Conservation (phyloP, 768 basidiomycete species). For the Calocybe indica region DNA sequence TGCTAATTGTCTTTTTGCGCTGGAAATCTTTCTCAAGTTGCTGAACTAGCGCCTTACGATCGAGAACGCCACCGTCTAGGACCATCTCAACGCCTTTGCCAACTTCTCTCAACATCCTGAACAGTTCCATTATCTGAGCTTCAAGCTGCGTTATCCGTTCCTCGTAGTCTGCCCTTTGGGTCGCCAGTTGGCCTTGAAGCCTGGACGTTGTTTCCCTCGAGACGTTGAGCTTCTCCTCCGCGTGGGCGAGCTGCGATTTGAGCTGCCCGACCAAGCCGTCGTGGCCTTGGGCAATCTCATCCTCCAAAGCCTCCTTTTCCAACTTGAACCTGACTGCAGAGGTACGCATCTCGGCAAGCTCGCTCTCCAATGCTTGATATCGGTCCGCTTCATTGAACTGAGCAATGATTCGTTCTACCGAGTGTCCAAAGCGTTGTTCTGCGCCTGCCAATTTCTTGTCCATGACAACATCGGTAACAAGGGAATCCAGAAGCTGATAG, state of each 20-base stretch:
- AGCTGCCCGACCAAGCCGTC: slow-evolving; percentile 83
- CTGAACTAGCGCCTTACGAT: slow-evolving; percentile 76
- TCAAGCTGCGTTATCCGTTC: slow-evolving; percentile 86
- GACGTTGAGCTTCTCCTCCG: slow-evolving; percentile 74
- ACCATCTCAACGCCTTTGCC: slow-evolving; percentile 73
- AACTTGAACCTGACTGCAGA: slow-evolving; percentile 60
- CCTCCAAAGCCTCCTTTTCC: slow-evolving; percentile 80
- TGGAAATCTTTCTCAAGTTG: slow-evolving; percentile 79
- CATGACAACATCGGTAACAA: slow-evolving; percentile 87
- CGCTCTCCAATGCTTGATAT: slow-evolving; percentile 71
- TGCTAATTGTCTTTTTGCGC: slow-evolving; percentile 76
- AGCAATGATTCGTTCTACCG: slow-evolving; percentile 82
- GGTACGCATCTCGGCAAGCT: slow-evolving; percentile 63
- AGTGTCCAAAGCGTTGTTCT: slow-evolving; percentile 80
- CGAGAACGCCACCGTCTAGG: slow-evolving; percentile 64
- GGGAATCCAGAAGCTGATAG: slow-evolving; percentile 85
- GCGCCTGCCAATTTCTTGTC: slow-evolving; percentile 86
- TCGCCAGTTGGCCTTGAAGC: slow-evolving; percentile 71
- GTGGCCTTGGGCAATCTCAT: slow-evolving; percentile 72
- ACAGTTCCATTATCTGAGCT: slow-evolving; percentile 88
- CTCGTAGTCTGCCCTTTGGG: slow-evolving; percentile 75
- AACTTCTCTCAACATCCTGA: slow-evolving; percentile 87
- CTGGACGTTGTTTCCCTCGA: slow-evolving; percentile 75
- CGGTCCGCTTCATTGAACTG: slow-evolving; percentile 90
- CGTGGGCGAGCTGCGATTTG: slow-evolving; percentile 58